These are phyloP conservation scores for Byssothecium circinans DNA, from an alignment of 2,329 filamentous ascomycete genomes.

Conservation along the genomic window DNA sequence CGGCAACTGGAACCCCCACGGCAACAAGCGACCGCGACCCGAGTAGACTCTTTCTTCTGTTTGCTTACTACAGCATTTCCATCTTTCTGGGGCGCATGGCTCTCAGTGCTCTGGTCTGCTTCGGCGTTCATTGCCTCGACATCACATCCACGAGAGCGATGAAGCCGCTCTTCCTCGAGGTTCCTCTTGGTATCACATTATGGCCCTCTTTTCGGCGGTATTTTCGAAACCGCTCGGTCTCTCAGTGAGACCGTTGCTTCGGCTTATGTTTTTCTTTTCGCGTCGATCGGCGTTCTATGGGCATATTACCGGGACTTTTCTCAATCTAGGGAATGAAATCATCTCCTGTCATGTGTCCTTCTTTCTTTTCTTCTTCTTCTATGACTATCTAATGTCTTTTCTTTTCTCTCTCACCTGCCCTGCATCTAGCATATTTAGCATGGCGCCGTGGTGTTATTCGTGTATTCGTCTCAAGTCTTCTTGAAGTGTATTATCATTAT, in stretches of 20 bases:
- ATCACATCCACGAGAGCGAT: not conserved
- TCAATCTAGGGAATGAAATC: constrained; percentile 3
- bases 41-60: constrained; percentile 51
- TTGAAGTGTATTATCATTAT: no score
- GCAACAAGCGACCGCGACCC: constrained; percentile 75
- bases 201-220: not conserved
- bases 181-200: not conserved
- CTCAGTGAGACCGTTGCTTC: no score
- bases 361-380: not conserved
- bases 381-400: not conserved
- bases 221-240: not conserved
- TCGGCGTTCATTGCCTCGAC: not conserved
- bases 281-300: not conserved
- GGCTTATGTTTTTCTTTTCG: not conserved
- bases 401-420: no score
- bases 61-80: not conserved
- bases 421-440: constrained; percentile 2
- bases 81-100: not conserved
- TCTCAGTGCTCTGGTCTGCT: not conserved
- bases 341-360: constrained; percentile 1
- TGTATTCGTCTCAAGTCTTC: not conserved
- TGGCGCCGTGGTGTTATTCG: constrained; percentile 2
- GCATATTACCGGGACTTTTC: not conserved
- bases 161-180: not conserved
- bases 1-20: constrained; percentile 78